Evolutionary conservation across 2,329 filamentous ascomycete species (phyloP), one percentile per base, ranked within the genome.

Genomic region (Ceratocystis diversiconidia): DNA sequence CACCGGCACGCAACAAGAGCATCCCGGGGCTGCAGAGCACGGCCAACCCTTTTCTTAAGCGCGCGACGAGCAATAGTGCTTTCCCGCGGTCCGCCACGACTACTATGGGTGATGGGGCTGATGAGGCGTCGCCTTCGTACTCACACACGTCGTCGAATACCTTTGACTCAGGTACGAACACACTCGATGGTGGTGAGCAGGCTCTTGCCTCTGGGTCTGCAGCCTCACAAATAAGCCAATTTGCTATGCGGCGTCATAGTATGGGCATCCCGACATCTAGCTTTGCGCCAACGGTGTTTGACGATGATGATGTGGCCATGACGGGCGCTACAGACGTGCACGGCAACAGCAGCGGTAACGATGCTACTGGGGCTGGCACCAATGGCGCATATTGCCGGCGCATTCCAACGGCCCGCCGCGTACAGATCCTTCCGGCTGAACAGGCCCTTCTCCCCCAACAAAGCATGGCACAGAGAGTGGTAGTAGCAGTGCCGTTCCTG

Each of bases 401-500:
- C 66, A 88, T 90, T 70, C 86, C 86, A 2, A 84, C 81, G 1
- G 87, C 87, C 41, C 82, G 84, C 62, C 82, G 82, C 67, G 82
- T 82, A 41, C 82, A 80, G 70, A 79, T 91, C 50, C 80, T 87
- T 44, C 85, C 87, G 0, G 82, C 87, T 60, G 82, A 87, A 68
- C 83, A 88, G 74, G 88, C 88, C 7, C 79, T 90, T 32, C 81
- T 87, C 15, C 87, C 87, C 2, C 85, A 87, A 70, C 83, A 84
- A 61, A 86, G 85, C 2, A 79, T 84, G 65, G 76, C 81, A 44
- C 85, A 89, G 74, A 81, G 84, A 63, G 72, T 89, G 22, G 75
- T 88, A 65, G 81, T 82, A 69, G 82, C 81, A 64, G 82, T 90
- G 50, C 88, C 88, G 1, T 79, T 90, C 68, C 75, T 90, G 68